Conservation (phyloP, 2,329 filamentous ascomycete genomes). For the Alternaria sp. region DNA sequence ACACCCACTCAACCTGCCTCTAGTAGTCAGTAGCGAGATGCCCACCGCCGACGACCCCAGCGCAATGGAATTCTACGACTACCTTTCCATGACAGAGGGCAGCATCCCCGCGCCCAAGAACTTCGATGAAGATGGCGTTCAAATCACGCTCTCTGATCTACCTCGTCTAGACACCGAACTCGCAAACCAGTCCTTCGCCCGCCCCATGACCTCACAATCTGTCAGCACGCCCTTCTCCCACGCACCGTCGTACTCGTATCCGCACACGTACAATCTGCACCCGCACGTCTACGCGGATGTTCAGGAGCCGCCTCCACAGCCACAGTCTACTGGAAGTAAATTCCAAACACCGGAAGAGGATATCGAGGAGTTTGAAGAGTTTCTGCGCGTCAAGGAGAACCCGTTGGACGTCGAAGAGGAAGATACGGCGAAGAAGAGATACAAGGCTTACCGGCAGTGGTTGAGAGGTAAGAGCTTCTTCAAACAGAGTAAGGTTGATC, state of each 20-base stretch:
- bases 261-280: constrained; percentile 24
- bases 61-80: constrained; percentile 76
- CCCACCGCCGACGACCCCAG: constrained; percentile 57
- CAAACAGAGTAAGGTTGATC: constrained; percentile 73
- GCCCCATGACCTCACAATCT: constrained; percentile 36
- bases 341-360: constrained; percentile 67
- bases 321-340: constrained; percentile 35
- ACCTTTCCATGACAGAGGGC: constrained; percentile 65
- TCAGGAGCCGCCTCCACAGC: constrained; percentile 7
- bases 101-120: constrained; percentile 22
- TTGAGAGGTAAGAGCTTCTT: constrained; percentile 92
- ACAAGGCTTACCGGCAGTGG: constrained; percentile 97
- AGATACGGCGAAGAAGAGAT: constrained; percentile 88
- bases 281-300: constrained; percentile 20
- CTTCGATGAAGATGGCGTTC: constrained; percentile 23
- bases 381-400: constrained; percentile 78
- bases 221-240: constrained; percentile 44
- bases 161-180: constrained; percentile 32
- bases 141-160: constrained; percentile 19
- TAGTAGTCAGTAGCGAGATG: constrained; percentile 75
- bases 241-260: constrained; percentile 33
- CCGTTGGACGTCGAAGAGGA: constrained; percentile 87
- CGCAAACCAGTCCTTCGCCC: constrained; percentile 33
- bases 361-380: constrained; percentile 74
- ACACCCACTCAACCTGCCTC: constrained; percentile 85